A percentile compares a stretch with the other conserved stretches of the same genome.
Evolutionary conservation across 257 asterid genomes (phyloP).

Genomic region (Orobanche coerulescens): DNA sequence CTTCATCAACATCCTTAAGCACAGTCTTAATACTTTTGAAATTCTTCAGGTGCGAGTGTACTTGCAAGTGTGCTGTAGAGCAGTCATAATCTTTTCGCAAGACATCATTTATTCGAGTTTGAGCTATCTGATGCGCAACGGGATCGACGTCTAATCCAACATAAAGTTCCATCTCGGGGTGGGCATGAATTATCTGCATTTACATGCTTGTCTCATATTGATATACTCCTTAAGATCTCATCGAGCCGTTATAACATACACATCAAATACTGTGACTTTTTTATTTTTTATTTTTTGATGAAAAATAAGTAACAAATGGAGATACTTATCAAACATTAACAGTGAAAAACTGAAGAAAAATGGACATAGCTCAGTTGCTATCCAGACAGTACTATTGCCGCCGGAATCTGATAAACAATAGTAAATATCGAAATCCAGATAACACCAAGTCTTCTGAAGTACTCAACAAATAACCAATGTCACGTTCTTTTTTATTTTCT

Average conservation of each 20-base stretch:
- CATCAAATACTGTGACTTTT: no score
- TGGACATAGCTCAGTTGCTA: not conserved
- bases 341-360: not conserved
- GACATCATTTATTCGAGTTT: slow-evolving; percentile 35
- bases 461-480: not conserved
- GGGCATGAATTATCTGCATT: slow-evolving; percentile 78
- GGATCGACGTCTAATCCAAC: slow-evolving; percentile 93
- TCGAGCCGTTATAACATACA: not conserved
- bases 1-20: slow-evolving; percentile 45
- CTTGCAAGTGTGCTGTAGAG: slow-evolving; percentile 34
- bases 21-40: slow-evolving; percentile 47
- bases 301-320: no score
- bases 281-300: no score
- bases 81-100: slow-evolving; percentile 27
- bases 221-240: not conserved
- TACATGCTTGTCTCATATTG: not conserved
- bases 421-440: not conserved
- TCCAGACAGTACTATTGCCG: not conserved
- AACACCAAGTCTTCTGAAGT: not conserved
- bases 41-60: slow-evolving; percentile 58
- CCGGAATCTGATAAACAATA: not conserved
- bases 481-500: not conserved
- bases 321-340: not conserved
- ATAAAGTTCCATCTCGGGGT: slow-evolving; percentile 74
- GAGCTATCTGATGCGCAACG: slow-evolving; percentile 68